phyloP scores from a whole-genome alignment of 2,329 filamentous ascomycete species.

The Phyllosticta citribraziliensis region DNA sequence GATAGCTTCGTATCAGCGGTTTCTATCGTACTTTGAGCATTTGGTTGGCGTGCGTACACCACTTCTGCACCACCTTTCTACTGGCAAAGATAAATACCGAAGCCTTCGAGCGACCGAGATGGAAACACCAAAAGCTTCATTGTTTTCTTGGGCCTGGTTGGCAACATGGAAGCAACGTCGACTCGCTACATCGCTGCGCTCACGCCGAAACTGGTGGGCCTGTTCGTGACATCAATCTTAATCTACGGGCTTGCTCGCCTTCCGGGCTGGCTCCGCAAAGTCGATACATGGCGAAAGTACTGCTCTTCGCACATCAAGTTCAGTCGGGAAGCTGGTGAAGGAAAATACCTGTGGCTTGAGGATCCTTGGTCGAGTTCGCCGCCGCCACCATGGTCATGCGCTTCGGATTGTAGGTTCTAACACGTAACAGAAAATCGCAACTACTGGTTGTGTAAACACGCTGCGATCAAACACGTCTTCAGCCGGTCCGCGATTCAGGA shows the following conservation, averaged over 20 bases:
- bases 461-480: not conserved
- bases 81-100: not conserved
- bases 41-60: not conserved
- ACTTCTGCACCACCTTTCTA: not conserved
- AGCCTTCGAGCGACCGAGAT: not conserved
- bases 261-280: not conserved
- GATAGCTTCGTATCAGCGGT: not conserved
- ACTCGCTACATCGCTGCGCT: not conserved
- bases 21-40: not conserved
- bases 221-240: not conserved
- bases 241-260: not conserved
- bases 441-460: not conserved
- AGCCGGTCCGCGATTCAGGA: not conserved
- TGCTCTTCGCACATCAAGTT: not conserved
- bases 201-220: not conserved
- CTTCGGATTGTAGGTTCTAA: not conserved
- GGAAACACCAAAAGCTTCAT: not conserved
- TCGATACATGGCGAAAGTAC: not conserved
- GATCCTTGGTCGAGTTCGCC: not conserved
- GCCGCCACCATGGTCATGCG: not conserved
- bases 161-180: not conserved
- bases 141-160: not conserved
- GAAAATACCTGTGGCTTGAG: not conserved
- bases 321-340: not conserved
- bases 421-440: not conserved